phyloP scores from a whole-genome alignment of 2,329 filamentous ascomycete species.

The Fragosphaeria purpurea region DNA sequence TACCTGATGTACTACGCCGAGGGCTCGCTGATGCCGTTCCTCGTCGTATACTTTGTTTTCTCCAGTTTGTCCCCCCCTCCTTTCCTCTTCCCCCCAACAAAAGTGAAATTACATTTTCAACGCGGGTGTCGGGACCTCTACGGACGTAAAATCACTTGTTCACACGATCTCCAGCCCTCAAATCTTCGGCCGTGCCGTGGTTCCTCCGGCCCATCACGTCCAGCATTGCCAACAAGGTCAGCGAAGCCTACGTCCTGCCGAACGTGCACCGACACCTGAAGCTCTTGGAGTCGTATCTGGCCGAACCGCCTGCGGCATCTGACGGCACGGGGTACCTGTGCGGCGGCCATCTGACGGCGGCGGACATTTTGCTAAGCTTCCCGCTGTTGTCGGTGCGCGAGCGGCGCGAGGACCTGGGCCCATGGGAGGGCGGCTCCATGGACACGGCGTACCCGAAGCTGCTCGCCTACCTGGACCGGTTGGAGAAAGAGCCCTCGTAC shows the following conservation, averaged over 20 bases:
- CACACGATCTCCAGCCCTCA: constrained; percentile 25
- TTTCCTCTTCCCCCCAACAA: not conserved
- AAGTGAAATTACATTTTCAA: too few species aligned
- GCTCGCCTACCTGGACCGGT: constrained; percentile 34
- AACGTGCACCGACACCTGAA: constrained; percentile 37
- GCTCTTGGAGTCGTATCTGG: constrained; percentile 41
- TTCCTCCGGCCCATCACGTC: constrained; percentile 42
- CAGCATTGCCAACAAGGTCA: constrained; percentile 33
- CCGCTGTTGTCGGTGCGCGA: constrained; percentile 35
- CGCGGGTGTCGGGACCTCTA: too few species aligned
- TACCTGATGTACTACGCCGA: constrained; percentile 79
- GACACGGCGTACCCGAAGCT: constrained; percentile 30
- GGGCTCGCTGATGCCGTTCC: constrained; percentile 66
- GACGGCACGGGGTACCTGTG: constrained; percentile 36
- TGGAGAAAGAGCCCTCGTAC: constrained; percentile 39
- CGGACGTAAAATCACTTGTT: too few species aligned
- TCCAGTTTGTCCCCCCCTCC: constrained; percentile 25
- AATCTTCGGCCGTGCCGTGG: constrained; percentile 38
- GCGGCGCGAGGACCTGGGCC: constrained; percentile 29
- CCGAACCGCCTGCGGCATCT: constrained; percentile 28
- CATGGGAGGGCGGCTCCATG: constrained; percentile 22
- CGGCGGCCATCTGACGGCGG: constrained; percentile 37
- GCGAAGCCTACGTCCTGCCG: constrained; percentile 33
- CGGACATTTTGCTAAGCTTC: constrained; percentile 40
- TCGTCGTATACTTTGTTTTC: constrained; percentile 56